Base-by-base conservation (phyloP, 1,284 basidiomycete genomes). In the Phellinidium pouzarii region DNA sequence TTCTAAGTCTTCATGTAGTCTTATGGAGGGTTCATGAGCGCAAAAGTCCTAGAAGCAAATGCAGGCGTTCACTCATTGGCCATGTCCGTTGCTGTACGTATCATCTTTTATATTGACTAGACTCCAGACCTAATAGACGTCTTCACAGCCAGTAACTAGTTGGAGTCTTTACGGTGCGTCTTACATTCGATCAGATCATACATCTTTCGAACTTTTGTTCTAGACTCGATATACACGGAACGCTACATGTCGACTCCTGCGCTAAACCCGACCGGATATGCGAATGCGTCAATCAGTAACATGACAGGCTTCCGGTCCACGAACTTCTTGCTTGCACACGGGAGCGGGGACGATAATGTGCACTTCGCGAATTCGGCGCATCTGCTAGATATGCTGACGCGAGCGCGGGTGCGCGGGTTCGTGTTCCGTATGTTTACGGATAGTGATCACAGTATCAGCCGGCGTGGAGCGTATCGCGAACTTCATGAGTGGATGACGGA, bases 371-470 rank as follows among this genome's bases (percentile, higher is more conserved):
- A 98, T 69, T 86, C 87, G 53, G 94, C 93, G 3, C 88, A 90
- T 61, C 65, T 98, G 61, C 69, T 98, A 44, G 95, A 98, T 67
- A 90, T 94, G 79, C 78, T 99, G 59, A 97, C 93, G 0, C 74
- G 75, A 61, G 79, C 75, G 17, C 72, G 83, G 51, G 79, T 97
- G 31, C 75, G 88, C 57, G 80, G 80, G 37, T 98, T 87, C 71
- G 75, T 85, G 61, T 96, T 97, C 69, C 79, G 94, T 64, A 91
- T 96, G 88, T 99, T 98, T 69, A 92, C 92, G 23, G 95, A 99
- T 68, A 93, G 91, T 61, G 87, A 91, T 64, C 92, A 96, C 62
- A 65, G 72, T 19, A 94, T 96, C 56, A 65, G 58, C 19, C 78
- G 70, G 54, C 73, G 93, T 44, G 88, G 86, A 2, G 94, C 88